phyloP scores from a whole-genome alignment of 2,329 filamentous ascomycete genomes.

The Escovopsis sp. region DNA sequence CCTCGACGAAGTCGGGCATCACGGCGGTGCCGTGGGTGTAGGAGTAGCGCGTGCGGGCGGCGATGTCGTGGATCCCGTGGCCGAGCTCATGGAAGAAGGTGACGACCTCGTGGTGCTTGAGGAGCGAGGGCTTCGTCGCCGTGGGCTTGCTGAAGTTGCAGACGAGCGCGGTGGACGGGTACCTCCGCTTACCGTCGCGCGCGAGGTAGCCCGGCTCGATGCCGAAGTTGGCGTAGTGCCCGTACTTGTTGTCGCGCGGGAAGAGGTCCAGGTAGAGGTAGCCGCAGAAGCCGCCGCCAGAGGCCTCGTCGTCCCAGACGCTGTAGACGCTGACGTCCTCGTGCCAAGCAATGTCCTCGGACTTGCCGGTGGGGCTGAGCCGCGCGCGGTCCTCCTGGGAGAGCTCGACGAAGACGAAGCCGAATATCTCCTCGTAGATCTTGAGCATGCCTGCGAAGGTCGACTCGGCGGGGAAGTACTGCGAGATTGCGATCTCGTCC shows the following conservation, averaged over 20 bases:
- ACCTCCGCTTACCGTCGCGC: conserved; percentile 53
- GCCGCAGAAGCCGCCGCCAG: conserved; percentile 59
- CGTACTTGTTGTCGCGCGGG: conserved; percentile 68
- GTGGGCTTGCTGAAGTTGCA: conserved; percentile 80
- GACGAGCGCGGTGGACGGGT: conserved; percentile 64
- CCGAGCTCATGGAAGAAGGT: conserved; percentile 69
- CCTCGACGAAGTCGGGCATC: conserved; percentile 55
- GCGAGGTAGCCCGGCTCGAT: conserved; percentile 56
- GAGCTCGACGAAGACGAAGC: conserved; percentile 62
- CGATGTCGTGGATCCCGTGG: conserved; percentile 55
- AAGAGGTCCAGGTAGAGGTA: conserved; percentile 75
- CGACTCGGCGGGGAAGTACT: conserved; percentile 66
- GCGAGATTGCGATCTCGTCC: conserved; percentile 63
- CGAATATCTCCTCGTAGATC: conserved; percentile 73
- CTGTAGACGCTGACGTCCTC: conserved; percentile 70
- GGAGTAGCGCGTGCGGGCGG: conserved; percentile 45
- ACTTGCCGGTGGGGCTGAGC: conserved; percentile 51
- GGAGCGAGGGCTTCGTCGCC: conserved; percentile 56
- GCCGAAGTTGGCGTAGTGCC: conserved; percentile 75
- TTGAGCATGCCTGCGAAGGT: conserved; percentile 65
- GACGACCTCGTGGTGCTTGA: conserved; percentile 72
- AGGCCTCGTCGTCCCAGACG: conserved; percentile 63
- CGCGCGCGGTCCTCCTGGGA: conserved; percentile 47
- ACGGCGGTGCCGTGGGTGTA: conserved; percentile 54
- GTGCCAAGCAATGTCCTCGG: conserved; percentile 64